phyloP scores from a whole-genome alignment of 768 basidiomycete genomes.

The Hypholoma fasciculare region DNA sequence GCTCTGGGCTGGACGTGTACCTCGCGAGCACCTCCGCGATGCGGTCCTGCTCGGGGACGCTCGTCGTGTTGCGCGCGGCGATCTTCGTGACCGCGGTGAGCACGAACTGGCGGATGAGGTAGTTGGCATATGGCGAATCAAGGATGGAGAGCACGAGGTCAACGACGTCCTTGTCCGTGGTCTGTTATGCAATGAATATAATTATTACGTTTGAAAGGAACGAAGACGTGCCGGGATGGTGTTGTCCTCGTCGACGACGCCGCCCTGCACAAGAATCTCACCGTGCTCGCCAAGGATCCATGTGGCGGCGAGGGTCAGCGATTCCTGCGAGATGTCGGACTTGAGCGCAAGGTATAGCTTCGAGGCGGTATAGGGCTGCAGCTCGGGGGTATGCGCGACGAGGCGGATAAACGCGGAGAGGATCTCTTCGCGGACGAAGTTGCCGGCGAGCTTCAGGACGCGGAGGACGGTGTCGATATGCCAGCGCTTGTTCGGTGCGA shows the following conservation, averaged over 20 bases:
- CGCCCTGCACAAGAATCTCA: constrained; percentile 85
- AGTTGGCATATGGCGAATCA: constrained; percentile 92
- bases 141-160: constrained; percentile 86
- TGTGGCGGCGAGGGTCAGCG: constrained; percentile 86
- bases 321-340: constrained; percentile 94
- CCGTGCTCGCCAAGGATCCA: constrained; percentile 98
- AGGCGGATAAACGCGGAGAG: constrained; percentile 93
- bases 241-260: constrained; percentile 73
- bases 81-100: constrained; percentile 90
- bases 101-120: constrained; percentile 89
- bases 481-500: constrained; percentile 98
- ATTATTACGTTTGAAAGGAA: not conserved
- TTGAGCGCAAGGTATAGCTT: constrained; percentile 87
- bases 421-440: constrained; percentile 96
- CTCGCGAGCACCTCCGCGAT: constrained; percentile 76
- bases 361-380: constrained; percentile 94
- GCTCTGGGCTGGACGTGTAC: constrained; percentile 85
- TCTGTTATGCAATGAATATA: constrained; percentile 36
- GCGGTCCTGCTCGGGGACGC: constrained; percentile 68
- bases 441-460: constrained; percentile 92
- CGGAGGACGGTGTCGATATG: constrained; percentile 97
- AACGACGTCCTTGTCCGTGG: constrained; percentile 79
- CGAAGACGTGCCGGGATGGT: constrained; percentile 56
- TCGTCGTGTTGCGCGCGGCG: constrained; percentile 74
- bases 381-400: constrained; percentile 94